Percentiles rank a stretch among this genome's conserved stretches.
Evolutionary conservation across 2,329 filamentous ascomycete genomes (phyloP).

Genomic region (Coniochaeta hoffmannii): DNA sequence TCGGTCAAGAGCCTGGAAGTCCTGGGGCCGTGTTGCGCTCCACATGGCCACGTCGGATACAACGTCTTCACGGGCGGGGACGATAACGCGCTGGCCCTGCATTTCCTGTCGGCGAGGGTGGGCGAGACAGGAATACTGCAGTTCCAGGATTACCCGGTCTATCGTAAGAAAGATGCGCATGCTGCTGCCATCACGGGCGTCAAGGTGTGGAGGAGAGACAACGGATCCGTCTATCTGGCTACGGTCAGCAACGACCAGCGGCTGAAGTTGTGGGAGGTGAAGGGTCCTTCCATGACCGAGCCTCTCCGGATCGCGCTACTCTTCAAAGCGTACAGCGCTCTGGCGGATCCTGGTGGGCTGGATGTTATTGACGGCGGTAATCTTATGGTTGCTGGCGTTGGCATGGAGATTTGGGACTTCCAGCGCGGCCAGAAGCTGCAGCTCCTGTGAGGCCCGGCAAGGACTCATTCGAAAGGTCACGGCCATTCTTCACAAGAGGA

Average conservation of each 20-base stretch:
- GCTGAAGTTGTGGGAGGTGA: slow-evolving; percentile 45
- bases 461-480: too few relatives aligned
- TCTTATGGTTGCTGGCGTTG: slow-evolving; percentile 36
- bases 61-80: slow-evolving; percentile 75
- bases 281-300: slow-evolving; percentile 1
- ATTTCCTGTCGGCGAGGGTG: slow-evolving; percentile 27
- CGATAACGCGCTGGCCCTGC: slow-evolving; percentile 68
- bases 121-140: slow-evolving; percentile 13
- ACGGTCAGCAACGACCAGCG: slow-evolving; percentile 55
- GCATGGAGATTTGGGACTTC: slow-evolving; percentile 35
- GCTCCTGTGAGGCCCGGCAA: not conserved
- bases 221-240: slow-evolving; percentile 23
- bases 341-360: slow-evolving; percentile 52
- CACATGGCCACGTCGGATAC: slow-evolving; percentile 15
- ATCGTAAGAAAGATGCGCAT: slow-evolving; percentile 50
- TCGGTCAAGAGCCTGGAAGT: slow-evolving; percentile 63
- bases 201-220: slow-evolving; percentile 22
- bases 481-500: too few relatives aligned
- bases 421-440: not conserved
- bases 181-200: slow-evolving; percentile 63
- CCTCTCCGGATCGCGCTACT: slow-evolving; percentile 28
- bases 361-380: slow-evolving; percentile 26
- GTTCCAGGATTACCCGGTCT: slow-evolving; percentile 16
- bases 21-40: too few relatives aligned
- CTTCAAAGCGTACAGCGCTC: slow-evolving; percentile 47